Conservation (phyloP, 176 grass and related monocot species). For the Aegilops bicornis region DNA sequence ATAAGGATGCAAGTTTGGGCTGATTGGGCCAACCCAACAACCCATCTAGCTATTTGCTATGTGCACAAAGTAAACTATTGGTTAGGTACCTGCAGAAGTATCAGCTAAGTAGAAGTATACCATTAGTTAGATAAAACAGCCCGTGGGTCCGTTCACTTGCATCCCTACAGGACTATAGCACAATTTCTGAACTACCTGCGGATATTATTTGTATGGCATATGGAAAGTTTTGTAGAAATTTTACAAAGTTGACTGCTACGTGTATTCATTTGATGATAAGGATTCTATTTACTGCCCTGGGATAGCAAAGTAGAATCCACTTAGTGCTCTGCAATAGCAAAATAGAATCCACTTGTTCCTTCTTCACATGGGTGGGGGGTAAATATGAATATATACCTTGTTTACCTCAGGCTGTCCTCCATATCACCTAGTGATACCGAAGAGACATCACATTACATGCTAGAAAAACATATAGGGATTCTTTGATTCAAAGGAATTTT, state of each 20-base stretch:
- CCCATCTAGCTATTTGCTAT: not conserved
- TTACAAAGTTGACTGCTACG: not conserved
- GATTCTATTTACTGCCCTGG: constrained; percentile 5
- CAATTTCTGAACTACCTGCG: not conserved
- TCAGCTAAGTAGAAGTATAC: not conserved
- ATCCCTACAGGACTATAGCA: not conserved
- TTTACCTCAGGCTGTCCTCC: too few species aligned
- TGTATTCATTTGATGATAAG: not conserved
- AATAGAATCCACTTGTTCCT: constrained; percentile 1
- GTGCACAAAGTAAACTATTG: constrained; percentile 1
- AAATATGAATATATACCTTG: constrained; percentile 24
- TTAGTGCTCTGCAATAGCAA: not conserved
- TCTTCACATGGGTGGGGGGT: constrained; percentile 1
- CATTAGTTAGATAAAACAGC: not conserved
- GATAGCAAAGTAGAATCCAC: constrained; percentile 19
- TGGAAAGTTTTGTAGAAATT: not conserved
- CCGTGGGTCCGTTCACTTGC: not conserved
- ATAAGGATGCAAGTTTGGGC: not conserved
- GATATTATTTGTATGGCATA: not conserved
- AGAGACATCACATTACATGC: not conserved
- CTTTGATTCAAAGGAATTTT: not conserved
- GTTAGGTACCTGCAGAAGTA: not conserved
- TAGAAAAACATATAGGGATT: not conserved
- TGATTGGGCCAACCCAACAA: constrained; percentile 8
- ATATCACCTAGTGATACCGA: not conserved